These are phyloP conservation scores for Drechslerella dactyloides DNA, from an alignment of 2,329 filamentous ascomycete genomes.

Conservation along the genomic window DNA sequence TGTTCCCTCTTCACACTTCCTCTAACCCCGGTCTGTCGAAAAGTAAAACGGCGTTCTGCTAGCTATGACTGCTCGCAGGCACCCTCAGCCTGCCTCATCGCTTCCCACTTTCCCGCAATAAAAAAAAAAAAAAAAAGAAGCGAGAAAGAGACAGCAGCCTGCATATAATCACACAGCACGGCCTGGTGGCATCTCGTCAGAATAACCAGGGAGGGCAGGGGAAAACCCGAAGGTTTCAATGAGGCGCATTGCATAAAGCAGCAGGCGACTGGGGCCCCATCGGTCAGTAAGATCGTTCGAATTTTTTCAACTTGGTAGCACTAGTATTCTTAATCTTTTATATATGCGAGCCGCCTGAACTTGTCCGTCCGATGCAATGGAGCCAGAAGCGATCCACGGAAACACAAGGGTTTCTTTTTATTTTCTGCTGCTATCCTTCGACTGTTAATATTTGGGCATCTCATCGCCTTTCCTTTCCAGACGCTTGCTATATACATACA, in stretches of 20 bases:
- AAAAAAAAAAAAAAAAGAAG: constrained; percentile 17
- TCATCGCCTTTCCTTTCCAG: constrained; percentile 33
- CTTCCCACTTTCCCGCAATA: constrained; percentile 50
- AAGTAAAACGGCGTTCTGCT: constrained; percentile 26
- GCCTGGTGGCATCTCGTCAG: constrained; percentile 48
- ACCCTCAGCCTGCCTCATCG: constrained; percentile 50
- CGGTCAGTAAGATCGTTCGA: constrained; percentile 18
- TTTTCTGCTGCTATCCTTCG: constrained; percentile 14
- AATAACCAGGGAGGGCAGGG: constrained; percentile 30
- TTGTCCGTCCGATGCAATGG: constrained; percentile 42
- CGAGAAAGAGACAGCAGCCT: constrained; percentile 42
- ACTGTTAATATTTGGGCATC: constrained; percentile 15
- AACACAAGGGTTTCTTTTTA: constrained; percentile 29
- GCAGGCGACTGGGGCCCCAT: constrained; percentile 21
- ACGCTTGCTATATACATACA: too few relatives aligned
- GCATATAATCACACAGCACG: constrained; percentile 51
- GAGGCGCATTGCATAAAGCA: constrained; percentile 51
- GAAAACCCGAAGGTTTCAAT: constrained; percentile 27
- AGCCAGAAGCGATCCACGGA: constrained; percentile 43
- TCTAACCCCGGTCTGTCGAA: constrained; percentile 28
- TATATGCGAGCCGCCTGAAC: constrained; percentile 51
- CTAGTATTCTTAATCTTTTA: constrained; percentile 43
- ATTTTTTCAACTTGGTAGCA: constrained; percentile 14
- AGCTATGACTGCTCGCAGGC: too few relatives aligned
- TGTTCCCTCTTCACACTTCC: constrained; percentile 15